A percentile compares a stretch with the other conserved stretches of the same genome.
Conservation (phyloP, 805 yeast genomes). For the Jamesozyma rosinii region DNA sequence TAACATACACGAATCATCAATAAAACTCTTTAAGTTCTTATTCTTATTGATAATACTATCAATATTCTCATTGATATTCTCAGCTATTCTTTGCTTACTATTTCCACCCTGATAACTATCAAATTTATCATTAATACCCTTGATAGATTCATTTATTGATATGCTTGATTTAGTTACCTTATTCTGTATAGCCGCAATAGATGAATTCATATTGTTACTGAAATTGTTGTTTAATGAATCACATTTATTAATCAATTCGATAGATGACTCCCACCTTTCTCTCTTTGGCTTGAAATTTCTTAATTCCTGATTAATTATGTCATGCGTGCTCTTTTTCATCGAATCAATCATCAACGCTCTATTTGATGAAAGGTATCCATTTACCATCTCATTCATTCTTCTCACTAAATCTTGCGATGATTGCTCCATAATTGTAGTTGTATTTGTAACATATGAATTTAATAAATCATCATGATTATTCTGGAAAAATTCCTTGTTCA, state of each 20-base stretch:
- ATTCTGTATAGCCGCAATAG: constrained; percentile 14
- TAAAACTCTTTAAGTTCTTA: constrained; percentile 6
- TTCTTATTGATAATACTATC: constrained; percentile 15
- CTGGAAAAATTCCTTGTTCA: constrained; percentile 25
- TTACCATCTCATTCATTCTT: constrained; percentile 17
- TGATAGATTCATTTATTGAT: constrained; percentile 12
- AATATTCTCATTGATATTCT: constrained; percentile 13
- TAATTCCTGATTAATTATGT: constrained; percentile 26
- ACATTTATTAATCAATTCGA: constrained; percentile 26
- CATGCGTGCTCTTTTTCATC: constrained; percentile 21
- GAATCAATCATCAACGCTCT: constrained; percentile 19
- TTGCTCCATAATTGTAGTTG: constrained; percentile 18
- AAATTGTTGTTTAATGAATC: constrained; percentile 25
- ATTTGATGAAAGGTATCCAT: constrained; percentile 18
- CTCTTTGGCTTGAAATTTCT: constrained; percentile 23
- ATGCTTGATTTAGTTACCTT: constrained; percentile 13
- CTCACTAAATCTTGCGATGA: constrained; percentile 18
- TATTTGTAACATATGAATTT: constrained; percentile 17
- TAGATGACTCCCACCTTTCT: constrained; percentile 25
- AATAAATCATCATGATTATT: constrained; percentile 23
- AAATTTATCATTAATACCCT: constrained; percentile 12
- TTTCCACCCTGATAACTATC: constrained; percentile 7
- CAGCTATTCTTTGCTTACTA: constrained; percentile 5
- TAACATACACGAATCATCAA: constrained; percentile 5
- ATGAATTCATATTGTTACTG: constrained; percentile 12